These are phyloP conservation scores for Apiotrichum sp. DNA, from an alignment of 1,284 basidiomycete species.

Conservation along the genomic window DNA sequence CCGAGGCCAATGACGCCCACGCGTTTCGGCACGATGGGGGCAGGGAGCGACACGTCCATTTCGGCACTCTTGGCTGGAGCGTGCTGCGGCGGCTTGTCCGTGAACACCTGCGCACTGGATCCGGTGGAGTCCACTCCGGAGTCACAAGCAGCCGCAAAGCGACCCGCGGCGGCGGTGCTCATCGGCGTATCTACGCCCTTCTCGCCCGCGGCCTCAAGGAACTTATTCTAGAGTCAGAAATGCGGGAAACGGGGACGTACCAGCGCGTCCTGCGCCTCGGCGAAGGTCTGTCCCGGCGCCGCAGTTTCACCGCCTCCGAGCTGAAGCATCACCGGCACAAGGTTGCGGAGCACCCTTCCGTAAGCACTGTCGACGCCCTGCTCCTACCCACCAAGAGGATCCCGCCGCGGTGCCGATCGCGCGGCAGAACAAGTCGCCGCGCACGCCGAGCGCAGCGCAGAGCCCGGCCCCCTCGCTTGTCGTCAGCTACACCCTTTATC, in stretches of 20 bases:
- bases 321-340: background rate
- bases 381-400: background rate
- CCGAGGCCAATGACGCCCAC: constrained; percentile 13
- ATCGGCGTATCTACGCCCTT: background rate
- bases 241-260: background rate
- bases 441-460: background rate
- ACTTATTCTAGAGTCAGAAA: no score
- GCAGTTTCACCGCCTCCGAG: background rate
- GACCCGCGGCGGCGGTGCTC: background rate
- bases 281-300: background rate
- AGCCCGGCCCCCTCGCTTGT: background rate
- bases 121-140: background rate
- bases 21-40: background rate
- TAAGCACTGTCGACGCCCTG: background rate
- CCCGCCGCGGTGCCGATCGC: background rate
- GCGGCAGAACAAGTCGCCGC: background rate
- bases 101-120: background rate
- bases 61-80: no score
- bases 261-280: background rate
- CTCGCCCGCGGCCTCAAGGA: background rate
- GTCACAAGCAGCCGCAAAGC: background rate
- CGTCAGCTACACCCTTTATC: background rate
- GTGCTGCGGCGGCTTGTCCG: no score
- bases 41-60: background rate
- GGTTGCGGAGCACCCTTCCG: background rate